Evolutionary conservation across 2,329 filamentous ascomycete species (phyloP), one percentile per base, ranked within the genome.

Genomic region (Ophiostoma montium): DNA sequence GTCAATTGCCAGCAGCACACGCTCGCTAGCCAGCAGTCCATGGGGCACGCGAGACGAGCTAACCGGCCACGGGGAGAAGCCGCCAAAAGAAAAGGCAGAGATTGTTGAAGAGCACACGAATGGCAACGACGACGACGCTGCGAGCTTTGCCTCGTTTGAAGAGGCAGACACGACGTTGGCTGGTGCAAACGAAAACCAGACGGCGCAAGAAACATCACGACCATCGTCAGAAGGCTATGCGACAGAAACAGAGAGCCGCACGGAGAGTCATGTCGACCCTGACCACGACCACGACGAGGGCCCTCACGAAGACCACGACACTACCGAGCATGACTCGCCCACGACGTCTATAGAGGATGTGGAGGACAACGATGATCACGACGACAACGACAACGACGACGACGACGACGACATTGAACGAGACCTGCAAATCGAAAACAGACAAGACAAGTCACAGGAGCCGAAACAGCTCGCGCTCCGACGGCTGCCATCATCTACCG

Each of bases 271-370:
- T 16, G 42, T 44, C 42, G 19, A 32, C 21, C 8, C 32, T 12
- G 35, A 12, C 15, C 30, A 43, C 9, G 36, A 33, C 46, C 63
- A 62, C 46, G 59, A 55, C 16, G 58, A 55, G 12, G 55, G 57
- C 10, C 63, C 16, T 5, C 21, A 16, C 39, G 18, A 30, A 10
- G 35, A 30, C 47, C 63, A 61, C 46, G 55, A 57, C 11, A 61
- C 11, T 9, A 15, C 63, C 1, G 59, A 57, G 3, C 64, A 62
- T 47, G 67, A 69, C 46, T 71, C 68, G 0, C 68, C 68, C 1
- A 67, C 69, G 3, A 71, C 68, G 0, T 69, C 69, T 0, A 61
- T 69, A 48, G 69, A 70, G 46, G 69, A 70, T 44, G 67, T 67
- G 15, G 56, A 12, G 59, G 19, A 35, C 15, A 21, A 23, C 6